Evolutionary conservation across 2,329 filamentous ascomycete species (phyloP).

Genomic region (Neurospora sp.): DNA sequence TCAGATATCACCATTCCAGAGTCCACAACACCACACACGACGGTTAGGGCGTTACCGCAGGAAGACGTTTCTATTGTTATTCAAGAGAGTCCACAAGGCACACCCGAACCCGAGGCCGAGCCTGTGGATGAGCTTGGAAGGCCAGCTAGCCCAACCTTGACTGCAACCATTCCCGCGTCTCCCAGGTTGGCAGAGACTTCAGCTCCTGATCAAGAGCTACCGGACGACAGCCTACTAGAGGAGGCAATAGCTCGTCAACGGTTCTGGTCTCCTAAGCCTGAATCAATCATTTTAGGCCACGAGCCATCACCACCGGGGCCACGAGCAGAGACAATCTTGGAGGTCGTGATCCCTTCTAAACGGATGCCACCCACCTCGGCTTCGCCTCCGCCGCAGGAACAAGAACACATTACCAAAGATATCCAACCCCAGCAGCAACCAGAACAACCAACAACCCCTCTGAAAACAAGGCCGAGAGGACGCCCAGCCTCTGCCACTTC

Average conservation of each 20-base stretch:
- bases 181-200: not conserved
- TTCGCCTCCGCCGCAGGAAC: not conserved
- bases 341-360: not conserved
- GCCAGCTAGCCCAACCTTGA: not conserved
- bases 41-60: not conserved
- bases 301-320: not conserved
- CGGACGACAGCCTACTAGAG: not conserved
- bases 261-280: not conserved
- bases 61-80: not conserved
- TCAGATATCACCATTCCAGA: not conserved
- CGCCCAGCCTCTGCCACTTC: not conserved
- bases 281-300: not conserved
- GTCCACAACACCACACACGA: not conserved
- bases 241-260: not conserved
- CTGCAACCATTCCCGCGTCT: not conserved
- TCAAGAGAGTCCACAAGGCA: not conserved
- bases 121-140: not conserved
- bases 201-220: not conserved
- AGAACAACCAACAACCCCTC: not conserved
- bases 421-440: not conserved
- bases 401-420: not conserved
- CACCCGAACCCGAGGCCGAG: not conserved
- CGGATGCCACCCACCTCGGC: not conserved
- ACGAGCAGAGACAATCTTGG: not conserved
- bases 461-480: not conserved